These are phyloP conservation scores for Xylariomycetidae sp. DNA, from an alignment of 2,329 filamentous ascomycete species.

Conservation along the genomic window DNA sequence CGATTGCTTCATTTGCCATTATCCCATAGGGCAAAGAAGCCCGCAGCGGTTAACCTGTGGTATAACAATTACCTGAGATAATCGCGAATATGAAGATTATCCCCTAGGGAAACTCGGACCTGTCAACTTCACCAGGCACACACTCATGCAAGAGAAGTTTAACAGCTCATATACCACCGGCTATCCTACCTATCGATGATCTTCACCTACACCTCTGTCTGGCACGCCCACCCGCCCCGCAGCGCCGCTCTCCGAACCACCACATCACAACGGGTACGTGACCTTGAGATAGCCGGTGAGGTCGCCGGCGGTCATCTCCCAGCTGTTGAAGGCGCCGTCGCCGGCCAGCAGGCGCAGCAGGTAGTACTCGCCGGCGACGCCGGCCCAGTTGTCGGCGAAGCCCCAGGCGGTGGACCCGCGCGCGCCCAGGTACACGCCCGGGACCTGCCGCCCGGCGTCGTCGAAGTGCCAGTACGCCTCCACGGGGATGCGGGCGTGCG, in stretches of 20 bases:
- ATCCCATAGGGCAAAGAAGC: too few species aligned
- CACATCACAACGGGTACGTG: slow-evolving; percentile 3
- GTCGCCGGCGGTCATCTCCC: slow-evolving; percentile 7
- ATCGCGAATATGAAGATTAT: too few species aligned
- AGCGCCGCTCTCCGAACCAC: background rate
- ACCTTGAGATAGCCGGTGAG: slow-evolving; percentile 10
- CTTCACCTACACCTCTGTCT: too few species aligned
- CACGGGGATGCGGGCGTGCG: slow-evolving; percentile 6
- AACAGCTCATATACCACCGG: too few species aligned
- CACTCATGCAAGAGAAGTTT: too few species aligned
- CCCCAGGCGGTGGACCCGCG: slow-evolving; percentile 7
- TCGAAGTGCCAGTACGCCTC: slow-evolving; percentile 12
- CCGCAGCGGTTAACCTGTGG: too few species aligned
- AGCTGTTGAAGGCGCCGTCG: slow-evolving; percentile 3
- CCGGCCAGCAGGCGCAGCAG: slow-evolving; percentile 9
- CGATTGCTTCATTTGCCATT: too few species aligned
- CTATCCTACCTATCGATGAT: too few species aligned
- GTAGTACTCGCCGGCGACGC: slow-evolving; percentile 10
- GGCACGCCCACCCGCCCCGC: background rate
- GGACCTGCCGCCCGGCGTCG: slow-evolving; percentile 8
- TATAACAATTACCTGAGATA: too few species aligned
- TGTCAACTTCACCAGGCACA: too few species aligned
- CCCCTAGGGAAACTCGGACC: too few species aligned
- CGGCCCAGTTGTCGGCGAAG: slow-evolving; percentile 9
- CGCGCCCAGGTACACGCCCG: slow-evolving; percentile 10